Percentiles rank a stretch among this genome's conserved stretches.
Evolutionary conservation across 805 yeast species (phyloP).

Genomic region (Candida cerambycidarum): DNA sequence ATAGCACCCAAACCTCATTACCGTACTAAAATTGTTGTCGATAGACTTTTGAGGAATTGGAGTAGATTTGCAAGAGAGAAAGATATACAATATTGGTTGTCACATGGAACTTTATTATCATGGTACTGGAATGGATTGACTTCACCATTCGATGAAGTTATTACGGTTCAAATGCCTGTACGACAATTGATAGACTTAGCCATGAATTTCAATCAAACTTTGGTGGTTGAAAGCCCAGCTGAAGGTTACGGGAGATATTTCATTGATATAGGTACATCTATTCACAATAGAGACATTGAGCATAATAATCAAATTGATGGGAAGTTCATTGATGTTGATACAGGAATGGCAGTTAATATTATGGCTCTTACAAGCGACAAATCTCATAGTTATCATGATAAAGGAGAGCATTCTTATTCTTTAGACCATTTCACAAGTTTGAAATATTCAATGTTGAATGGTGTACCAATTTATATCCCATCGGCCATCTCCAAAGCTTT

Average conservation of each 20-base stretch:
- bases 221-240: slow-evolving; percentile 32
- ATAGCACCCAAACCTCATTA: slow-evolving; percentile 39
- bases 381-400: slow-evolving; percentile 40
- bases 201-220: slow-evolving; percentile 24
- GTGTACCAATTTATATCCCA: slow-evolving; percentile 32
- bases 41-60: slow-evolving; percentile 27
- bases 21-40: slow-evolving; percentile 22
- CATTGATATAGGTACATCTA: slow-evolving; percentile 29
- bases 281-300: slow-evolving; percentile 26
- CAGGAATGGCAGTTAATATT: slow-evolving; percentile 59
- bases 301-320: slow-evolving; percentile 35
- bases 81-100: slow-evolving; percentile 26
- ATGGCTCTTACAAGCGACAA: slow-evolving; percentile 38
- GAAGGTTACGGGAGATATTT: slow-evolving; percentile 28
- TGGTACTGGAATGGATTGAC: slow-evolving; percentile 34
- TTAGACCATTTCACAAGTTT: slow-evolving; percentile 52
- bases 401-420: slow-evolving; percentile 56
- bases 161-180: slow-evolving; percentile 30
- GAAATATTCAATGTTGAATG: slow-evolving; percentile 51
- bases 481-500: slow-evolving; percentile 17
- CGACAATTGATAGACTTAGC: slow-evolving; percentile 22
- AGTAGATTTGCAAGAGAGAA: slow-evolving; percentile 24
- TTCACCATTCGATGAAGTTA: slow-evolving; percentile 29
- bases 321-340: slow-evolving; percentile 57
- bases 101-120: slow-evolving; percentile 27